Conservation (phyloP, 1,284 basidiomycete genomes). For the Abortiporus biennis region DNA sequence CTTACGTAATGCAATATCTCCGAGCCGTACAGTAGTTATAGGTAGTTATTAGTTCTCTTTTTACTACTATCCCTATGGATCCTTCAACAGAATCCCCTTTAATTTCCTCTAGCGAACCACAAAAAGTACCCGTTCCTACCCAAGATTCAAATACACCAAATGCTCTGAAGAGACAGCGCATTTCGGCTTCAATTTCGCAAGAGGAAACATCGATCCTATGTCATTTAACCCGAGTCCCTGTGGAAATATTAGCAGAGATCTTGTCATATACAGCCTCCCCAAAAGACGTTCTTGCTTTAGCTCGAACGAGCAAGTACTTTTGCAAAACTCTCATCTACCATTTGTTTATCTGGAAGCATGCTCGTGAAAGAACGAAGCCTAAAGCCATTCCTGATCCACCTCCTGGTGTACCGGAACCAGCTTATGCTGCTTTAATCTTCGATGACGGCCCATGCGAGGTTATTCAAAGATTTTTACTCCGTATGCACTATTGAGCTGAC, state of each 20-base stretch:
- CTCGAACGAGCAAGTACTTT: conserved; percentile 41
- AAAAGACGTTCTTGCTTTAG: conserved; percentile 39
- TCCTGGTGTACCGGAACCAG: conserved; percentile 32
- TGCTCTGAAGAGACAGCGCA: too few species aligned
- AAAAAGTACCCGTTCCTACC: too few species aligned
- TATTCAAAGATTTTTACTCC: conserved; percentile 1
- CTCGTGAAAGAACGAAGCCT: conserved; percentile 18
- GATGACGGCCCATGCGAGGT: conserved; percentile 53
- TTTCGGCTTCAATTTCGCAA: too few species aligned
- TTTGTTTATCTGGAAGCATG: conserved; percentile 49
- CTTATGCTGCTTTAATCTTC: conserved; percentile 57
- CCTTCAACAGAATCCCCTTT: too few species aligned
- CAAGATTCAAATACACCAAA: too few species aligned
- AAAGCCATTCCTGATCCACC: conserved; percentile 45
- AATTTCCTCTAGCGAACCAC: too few species aligned
- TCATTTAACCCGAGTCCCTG: conserved; percentile 25
- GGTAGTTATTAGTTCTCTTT: too few species aligned
- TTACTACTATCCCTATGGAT: too few species aligned
- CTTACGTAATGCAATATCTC: too few species aligned
- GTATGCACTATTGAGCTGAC: conserved; percentile 5
- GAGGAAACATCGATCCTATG: conserved; percentile 2
- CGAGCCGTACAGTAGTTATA: too few species aligned
- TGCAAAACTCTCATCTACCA: conserved; percentile 37
- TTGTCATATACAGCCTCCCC: conserved; percentile 31
- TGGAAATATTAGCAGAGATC: conserved; percentile 42